Base-by-base conservation (phyloP, 1,284 basidiomycete species). In the Cutaneotrichosporon sp. region DNA sequence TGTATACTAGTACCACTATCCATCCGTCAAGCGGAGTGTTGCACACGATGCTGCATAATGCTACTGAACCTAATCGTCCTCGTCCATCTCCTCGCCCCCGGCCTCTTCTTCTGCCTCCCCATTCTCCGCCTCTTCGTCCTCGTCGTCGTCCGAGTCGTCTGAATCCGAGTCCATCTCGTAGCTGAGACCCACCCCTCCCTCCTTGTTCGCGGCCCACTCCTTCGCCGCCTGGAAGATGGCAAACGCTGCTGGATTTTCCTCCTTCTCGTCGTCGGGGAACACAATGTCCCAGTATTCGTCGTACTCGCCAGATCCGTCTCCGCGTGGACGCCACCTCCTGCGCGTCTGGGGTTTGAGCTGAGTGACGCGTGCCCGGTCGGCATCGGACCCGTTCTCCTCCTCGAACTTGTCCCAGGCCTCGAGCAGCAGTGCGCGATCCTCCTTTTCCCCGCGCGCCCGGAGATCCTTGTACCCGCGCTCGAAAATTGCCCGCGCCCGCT, bases 341-440 rank as follows among this genome's bases (percentile, higher is more conserved):
- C 86, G 86, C 39, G 90, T 87, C 48, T 90, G 85, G 3, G 93
- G 93, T 83, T 92, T 87, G 84, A 90, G 89, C 47, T 78, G 82
- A 64, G 92, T 82, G 14, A 97, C 90, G 75, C 85, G 86, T 24
- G 81, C 79, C 26, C 87, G 79, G 51, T 87, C 82, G 12, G 81
- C 82, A 12, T 80, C 73, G 1, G 82, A 79, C 17, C 92, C 91
- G 61, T 90, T 78, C 42, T 82, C 80, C 60, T 84, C 79, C 75
- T 97, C 93, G 67, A 93, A 93, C 4, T 83, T 78, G 75, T 93
- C 94, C 93, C 93, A 97, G 1, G 89, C 85, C 69, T 93, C 88
- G 19, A 97, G 81, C 10, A 97, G 77, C 6, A 88, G 84, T 37
- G 91, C 88, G 50, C 92, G 88, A 86, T 97, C 90, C 65, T 87